phyloP scores from a whole-genome alignment of 768 basidiomycete species.

The Kwoniella dendrophila region DNA sequence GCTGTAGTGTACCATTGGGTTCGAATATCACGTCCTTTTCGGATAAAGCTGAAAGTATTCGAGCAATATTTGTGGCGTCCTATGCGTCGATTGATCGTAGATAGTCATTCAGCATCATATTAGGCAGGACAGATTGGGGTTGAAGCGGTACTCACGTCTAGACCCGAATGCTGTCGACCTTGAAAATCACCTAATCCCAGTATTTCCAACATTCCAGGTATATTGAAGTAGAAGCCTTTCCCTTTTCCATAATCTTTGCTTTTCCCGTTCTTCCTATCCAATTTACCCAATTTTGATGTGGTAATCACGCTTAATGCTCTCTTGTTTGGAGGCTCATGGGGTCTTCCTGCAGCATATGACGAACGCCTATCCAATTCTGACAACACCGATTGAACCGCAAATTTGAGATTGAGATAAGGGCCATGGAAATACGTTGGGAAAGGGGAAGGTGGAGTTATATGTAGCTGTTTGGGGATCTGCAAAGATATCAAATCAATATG shows the following conservation, averaged over 20 bases:
- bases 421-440: constrained; percentile 48
- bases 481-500: background rate
- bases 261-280: constrained; percentile 29
- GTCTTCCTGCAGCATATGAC: constrained; percentile 27
- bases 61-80: constrained; percentile 88
- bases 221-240: constrained; percentile 31
- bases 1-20: constrained; percentile 62
- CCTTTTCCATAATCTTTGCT: constrained; percentile 19
- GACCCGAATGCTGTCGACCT: constrained; percentile 83
- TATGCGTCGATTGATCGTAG: no score
- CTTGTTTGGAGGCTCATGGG: constrained; percentile 22
- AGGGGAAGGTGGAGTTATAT: constrained; percentile 44
- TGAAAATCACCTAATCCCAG: constrained; percentile 74
- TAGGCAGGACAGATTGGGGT: background rate
- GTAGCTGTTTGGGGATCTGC: constrained; percentile 54
- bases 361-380: constrained; percentile 37
- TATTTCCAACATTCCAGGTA: constrained; percentile 68
- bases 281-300: constrained; percentile 18
- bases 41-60: constrained; percentile 78
- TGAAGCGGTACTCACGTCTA: constrained; percentile 69
- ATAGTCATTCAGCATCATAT: background rate
- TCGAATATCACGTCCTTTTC: constrained; percentile 67
- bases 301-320: constrained; percentile 25
- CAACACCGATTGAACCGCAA: constrained; percentile 48
- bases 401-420: constrained; percentile 53